Evolutionary conservation across 768 basidiomycete genomes (phyloP), one percentile per base, ranked within the genome.

Genomic region (Tulasnella sp.): DNA sequence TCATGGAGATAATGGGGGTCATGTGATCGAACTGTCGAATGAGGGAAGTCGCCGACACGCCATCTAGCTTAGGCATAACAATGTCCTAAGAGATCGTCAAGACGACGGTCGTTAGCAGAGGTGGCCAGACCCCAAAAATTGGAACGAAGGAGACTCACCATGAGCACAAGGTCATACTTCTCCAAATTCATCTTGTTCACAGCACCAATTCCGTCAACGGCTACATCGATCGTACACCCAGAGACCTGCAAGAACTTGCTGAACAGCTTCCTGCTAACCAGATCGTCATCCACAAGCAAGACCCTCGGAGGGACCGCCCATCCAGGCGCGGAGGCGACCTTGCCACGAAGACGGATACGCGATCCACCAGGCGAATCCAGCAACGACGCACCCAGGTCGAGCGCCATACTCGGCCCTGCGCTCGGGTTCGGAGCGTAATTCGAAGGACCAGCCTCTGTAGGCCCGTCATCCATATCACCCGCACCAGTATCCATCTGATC

Each of bases 1-100:
- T 98, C 95, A 98, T 98, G 23, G 92, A 95, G 64, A 98, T 96
- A 70, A 98, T 97, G 3, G 95, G 95, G 43, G 94, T 96, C 75
- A 85, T 86, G 60, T 84, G 82, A 73, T 97, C 93, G 69, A 97
- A 98, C 73, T 93, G 89, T 17, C 95, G 79, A 65, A 98, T 96
- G 66, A 97, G 71, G 60, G 84, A 90, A 38, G 95, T 97, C 9
- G 95, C 95, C 2, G 85, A 84, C 26, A 93, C 83, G 27, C 92
- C 91, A 63, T 92, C 85, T 66, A 89, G 74, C 69, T 87, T 86
- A 2, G 87, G 85, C 68, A 97, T 95, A 61, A 96, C 89, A 62
- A 98, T 96, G 67, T 97, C 95, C 90, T 92, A 59, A 15, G 65
- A 11, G n/a, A n/a, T n/a, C n/a, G n/a, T n/a, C n/a, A n/a, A n/a